A percentile compares a stretch with the other conserved stretches of the same genome.
Conservation (phyloP, 345 rosid species). For the Brassica nigra region DNA sequence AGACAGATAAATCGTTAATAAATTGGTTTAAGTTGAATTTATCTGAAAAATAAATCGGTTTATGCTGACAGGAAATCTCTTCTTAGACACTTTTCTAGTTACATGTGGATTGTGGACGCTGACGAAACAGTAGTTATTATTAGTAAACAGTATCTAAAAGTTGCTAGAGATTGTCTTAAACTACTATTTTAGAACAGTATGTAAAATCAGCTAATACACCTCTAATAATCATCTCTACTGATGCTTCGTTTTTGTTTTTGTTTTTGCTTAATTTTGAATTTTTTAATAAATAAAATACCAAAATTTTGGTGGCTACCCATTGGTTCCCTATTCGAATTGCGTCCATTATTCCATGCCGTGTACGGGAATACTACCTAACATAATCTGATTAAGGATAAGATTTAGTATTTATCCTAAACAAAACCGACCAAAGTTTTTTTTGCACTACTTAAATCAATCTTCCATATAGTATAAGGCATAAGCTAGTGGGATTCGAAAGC, state of each 20-base stretch:
- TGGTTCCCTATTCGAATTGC: constrained; percentile 24
- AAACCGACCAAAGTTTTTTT: not conserved
- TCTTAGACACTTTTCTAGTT: not conserved
- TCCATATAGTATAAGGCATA: not conserved
- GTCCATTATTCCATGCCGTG: constrained; percentile 28
- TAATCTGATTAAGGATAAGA: constrained; percentile 9
- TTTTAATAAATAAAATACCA: not conserved
- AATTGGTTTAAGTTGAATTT: not conserved
- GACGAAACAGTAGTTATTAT: not conserved
- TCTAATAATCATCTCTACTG: not conserved
- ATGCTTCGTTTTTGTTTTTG: too few species aligned
- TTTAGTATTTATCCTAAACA: not conserved
- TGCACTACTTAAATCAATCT: not conserved
- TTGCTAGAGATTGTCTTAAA: not conserved
- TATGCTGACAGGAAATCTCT: not conserved
- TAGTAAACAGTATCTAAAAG: not conserved
- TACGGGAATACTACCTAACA: constrained; percentile 1
- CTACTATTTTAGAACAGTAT: not conserved
- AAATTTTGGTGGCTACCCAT: constrained; percentile 10
- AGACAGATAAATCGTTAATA: not conserved
- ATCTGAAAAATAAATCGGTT: not conserved
- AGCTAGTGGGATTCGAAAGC: not conserved
- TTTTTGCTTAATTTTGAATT: too few species aligned
- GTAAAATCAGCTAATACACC: not conserved
- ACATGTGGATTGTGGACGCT: not conserved